Base-by-base conservation (phyloP, 257 asterid species). In the Jacaranda mimosifolia region DNA sequence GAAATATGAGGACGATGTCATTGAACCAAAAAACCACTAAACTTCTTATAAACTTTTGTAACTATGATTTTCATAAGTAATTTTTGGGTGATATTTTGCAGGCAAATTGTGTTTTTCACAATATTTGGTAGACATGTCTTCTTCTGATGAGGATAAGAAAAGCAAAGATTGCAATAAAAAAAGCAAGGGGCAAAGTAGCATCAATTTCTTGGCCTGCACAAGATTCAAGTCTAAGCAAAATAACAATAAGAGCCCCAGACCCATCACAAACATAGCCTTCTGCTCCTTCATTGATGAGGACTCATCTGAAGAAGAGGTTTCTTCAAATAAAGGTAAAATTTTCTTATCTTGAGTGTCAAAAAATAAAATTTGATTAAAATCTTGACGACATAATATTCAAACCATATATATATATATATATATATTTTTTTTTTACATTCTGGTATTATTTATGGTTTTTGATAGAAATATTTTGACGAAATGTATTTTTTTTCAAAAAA, bases 221-320 rank as follows among this genome's bases (percentile, higher is more conserved):
- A 68, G 32, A 32, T 48, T 6, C 13, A 68, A 68, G 15, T 14
- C 74, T n/a, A 68, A 68, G 62, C 56, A 49, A 51, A 53, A 49
- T 26, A 68, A 52, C 4, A 68, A 32, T 9, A 68, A 68, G 46
- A 62, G 68, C 9, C 68, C 46, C 4, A 62, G 68, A 10, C 14
- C 74, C n/a, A 68, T 53, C 39, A 68, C 15, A 49, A 68, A 48
- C 74, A 26, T 68, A 6, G 55, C 38, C 3, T 46, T 17, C 5
- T 66, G 72, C 56, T 66, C 57, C 4, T 43, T 17, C 18, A 17
- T 43, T 36, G 9, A 12, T 4, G 74, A 32, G 46, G 60, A 39
- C 57, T 49, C 12, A 2, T 21, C 32, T 9, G 46, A 62, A 13
- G 46, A 68, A 7, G 48, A 68, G 1, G 6, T 4, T 35, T 18